Evolutionary conservation across 73 alveolate genomes (phyloP).

Genomic region (Tetrahymena malaccensis): DNA sequence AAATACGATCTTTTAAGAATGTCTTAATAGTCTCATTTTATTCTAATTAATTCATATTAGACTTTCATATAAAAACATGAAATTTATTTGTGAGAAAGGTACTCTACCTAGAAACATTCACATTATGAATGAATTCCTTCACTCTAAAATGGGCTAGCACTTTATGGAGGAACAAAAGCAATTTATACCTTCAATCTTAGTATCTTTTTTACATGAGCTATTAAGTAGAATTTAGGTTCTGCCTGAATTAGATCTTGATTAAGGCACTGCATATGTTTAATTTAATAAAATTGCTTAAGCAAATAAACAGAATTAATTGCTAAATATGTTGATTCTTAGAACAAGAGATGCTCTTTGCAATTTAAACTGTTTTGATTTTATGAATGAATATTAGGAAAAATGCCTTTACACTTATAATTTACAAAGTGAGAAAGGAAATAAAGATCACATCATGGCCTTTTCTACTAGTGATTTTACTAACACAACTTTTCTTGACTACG

Average conservation of each 20-base stretch:
- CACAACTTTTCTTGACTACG: neutral
- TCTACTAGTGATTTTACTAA: neutral
- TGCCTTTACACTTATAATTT: neutral
- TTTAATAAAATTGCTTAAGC: neutral
- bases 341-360: neutral
- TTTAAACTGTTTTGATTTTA: neutral
- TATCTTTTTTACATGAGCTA: neutral
- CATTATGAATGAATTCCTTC: neutral
- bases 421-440: neutral
- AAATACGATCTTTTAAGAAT: neutral
- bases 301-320: neutral
- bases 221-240: neutral
- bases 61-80: neutral
- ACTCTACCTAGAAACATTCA: neutral
- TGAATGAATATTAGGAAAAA: neutral
- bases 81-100: neutral
- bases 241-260: neutral
- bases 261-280: neutral
- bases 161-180: neutral
- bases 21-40: neutral
- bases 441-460: neutral
- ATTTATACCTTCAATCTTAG: neutral
- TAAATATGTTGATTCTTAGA: neutral
- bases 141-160: neutral
- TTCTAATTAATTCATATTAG: neutral